phyloP scores from a whole-genome alignment of 2,329 filamentous ascomycete species.

The Fusarium sp. region DNA sequence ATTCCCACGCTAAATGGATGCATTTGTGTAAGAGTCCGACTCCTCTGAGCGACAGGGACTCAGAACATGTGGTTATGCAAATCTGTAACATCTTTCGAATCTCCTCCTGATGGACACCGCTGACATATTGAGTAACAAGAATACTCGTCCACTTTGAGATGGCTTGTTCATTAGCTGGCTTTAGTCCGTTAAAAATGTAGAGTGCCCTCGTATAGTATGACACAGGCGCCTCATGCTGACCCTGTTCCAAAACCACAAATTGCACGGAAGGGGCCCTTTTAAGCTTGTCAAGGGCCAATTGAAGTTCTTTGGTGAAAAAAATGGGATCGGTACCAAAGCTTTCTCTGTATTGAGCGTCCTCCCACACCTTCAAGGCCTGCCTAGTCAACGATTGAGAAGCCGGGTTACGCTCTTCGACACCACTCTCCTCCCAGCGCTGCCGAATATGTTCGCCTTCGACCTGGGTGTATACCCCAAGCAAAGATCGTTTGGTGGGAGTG shows the following conservation, averaged over 20 bases:
- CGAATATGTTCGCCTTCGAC: conserved; percentile 66
- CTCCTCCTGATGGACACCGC: conserved; percentile 60
- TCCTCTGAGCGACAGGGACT: conserved; percentile 49
- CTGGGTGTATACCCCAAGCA: conserved; percentile 64
- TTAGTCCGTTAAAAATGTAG: conserved; percentile 36
- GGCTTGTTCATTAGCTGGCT: conserved; percentile 5
- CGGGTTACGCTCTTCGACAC: conserved; percentile 29
- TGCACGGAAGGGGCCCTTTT: conserved; percentile 64
- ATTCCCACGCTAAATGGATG: conserved; percentile 65
- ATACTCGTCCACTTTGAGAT: conserved; percentile 9
- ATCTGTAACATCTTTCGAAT: conserved; percentile 55
- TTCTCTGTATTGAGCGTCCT: conserved; percentile 51
- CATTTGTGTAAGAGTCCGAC: conserved; percentile 62
- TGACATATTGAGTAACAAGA: conserved; percentile 58
- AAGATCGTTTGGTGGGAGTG: conserved; percentile 54
- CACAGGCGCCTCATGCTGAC: conserved; percentile 60
- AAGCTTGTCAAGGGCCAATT: conserved; percentile 58
- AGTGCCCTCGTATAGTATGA: conserved; percentile 59
- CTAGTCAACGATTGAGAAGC: conserved; percentile 44
- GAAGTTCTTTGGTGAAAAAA: conserved; percentile 63
- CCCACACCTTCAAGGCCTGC: conserved; percentile 57
- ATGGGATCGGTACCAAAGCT: conserved; percentile 58
- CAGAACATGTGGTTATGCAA: conserved; percentile 18
- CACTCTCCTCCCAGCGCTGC: conserved; percentile 49
- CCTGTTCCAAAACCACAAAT: conserved; percentile 63